Percentiles rank a stretch among this genome's conserved stretches.
These are phyloP conservation scores for Neocatenulostroma microsporum DNA, from an alignment of 2,329 filamentous ascomycete genomes.

Conservation along the genomic window DNA sequence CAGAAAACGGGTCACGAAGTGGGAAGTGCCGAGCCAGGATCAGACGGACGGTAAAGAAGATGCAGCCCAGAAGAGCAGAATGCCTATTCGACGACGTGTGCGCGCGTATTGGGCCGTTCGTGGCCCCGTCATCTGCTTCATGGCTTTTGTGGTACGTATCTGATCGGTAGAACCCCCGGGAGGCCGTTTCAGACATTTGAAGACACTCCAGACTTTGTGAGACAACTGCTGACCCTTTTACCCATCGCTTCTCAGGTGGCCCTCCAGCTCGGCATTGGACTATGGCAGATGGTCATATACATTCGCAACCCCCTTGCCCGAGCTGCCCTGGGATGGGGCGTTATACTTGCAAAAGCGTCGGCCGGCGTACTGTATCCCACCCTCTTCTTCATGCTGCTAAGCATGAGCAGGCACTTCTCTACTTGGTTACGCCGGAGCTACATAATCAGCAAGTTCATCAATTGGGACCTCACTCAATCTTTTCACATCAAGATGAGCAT, in stretches of 20 bases:
- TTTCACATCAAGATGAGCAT: conserved; percentile 52
- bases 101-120: conserved; percentile 51
- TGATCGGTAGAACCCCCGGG: no score
- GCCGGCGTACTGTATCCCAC: conserved; percentile 51
- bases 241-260: no score
- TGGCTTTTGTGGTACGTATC: conserved; percentile 43
- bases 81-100: conserved; percentile 40
- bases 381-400: conserved; percentile 51
- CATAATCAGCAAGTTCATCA: conserved; percentile 47
- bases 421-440: conserved; percentile 47
- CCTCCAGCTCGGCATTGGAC: conserved; percentile 45
- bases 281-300: conserved; percentile 51
- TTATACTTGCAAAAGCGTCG: conserved; percentile 48
- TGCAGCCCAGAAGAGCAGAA: conserved; percentile 30
- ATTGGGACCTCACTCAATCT: conserved; percentile 49
- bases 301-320: conserved; percentile 38
- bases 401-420: conserved; percentile 51
- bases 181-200: no score
- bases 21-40: conserved; percentile 51
- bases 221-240: no score
- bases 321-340: conserved; percentile 49
- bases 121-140: conserved; percentile 45
- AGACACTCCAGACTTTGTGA: no score
- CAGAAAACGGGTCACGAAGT: conserved; percentile 51
- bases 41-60: conserved; percentile 46